These are phyloP conservation scores for Neurospora sp. DNA, from an alignment of 495 filamentous ascomycete genomes.

Conservation along the genomic window DNA sequence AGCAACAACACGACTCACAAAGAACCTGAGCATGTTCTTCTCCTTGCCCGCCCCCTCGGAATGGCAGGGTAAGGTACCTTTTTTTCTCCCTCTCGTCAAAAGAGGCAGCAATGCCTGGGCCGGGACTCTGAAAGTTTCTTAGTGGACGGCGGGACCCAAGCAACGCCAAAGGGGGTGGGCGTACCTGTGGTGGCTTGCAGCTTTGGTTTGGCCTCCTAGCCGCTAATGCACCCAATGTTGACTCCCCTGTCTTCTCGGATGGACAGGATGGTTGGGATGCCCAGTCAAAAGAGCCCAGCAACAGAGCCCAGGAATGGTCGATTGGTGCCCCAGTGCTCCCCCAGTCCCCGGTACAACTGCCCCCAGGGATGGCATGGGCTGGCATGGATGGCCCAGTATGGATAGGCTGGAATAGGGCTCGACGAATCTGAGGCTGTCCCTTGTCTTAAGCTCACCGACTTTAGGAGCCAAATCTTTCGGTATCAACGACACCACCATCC, in stretches of 20 bases:
- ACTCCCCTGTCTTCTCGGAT: constrained; percentile 15
- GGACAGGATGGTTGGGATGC: constrained; percentile 1
- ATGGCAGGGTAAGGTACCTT: not conserved
- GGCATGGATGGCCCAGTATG: not conserved
- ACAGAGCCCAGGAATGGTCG: not conserved
- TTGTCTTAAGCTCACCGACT: constrained; percentile 28
- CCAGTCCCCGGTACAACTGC: not conserved
- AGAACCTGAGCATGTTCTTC: not conserved
- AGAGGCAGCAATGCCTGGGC: not conserved
- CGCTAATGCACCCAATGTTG: constrained; percentile 14
- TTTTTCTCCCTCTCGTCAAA: not conserved
- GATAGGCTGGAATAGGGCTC: not conserved
- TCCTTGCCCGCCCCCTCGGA: not conserved
- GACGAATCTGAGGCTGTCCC: not conserved
- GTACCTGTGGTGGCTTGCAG: constrained; percentile 20
- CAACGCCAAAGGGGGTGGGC: constrained; percentile 8
- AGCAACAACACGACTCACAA: not conserved
- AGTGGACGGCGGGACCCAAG: constrained; percentile 4
- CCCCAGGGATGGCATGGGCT: not conserved
- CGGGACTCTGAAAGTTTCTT: not conserved
- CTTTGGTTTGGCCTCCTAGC: constrained; percentile 9
- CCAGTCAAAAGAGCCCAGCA: not conserved
- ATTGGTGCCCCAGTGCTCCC: not conserved
- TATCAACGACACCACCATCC: constrained; percentile 6
- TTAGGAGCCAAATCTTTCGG: constrained; percentile 15